Percentiles rank a stretch among this genome's conserved stretches.
These are phyloP conservation scores for Phialocephala subalpina DNA, from an alignment of 2,329 filamentous ascomycete species.

Conservation along the genomic window DNA sequence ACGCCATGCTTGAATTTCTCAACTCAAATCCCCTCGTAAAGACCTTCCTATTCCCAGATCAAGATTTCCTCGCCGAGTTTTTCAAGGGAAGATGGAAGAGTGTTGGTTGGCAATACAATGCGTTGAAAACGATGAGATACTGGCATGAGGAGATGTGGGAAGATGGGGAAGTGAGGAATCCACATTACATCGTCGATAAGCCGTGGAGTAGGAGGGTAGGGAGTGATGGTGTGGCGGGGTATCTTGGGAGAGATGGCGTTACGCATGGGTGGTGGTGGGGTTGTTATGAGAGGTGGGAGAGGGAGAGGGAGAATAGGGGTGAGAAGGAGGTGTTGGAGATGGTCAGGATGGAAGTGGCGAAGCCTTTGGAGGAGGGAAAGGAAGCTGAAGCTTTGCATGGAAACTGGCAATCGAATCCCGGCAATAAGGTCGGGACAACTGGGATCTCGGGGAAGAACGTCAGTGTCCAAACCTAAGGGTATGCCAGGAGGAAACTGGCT, in stretches of 20 bases:
- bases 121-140: constrained; percentile 64
- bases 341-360: constrained; percentile 13
- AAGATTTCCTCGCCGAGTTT: constrained; percentile 61
- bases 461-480: too few relatives aligned
- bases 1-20: constrained; percentile 46
- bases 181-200: constrained; percentile 68
- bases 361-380: neutral
- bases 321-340: constrained; percentile 23
- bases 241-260: constrained; percentile 57
- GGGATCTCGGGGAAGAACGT: too few relatives aligned
- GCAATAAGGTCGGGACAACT: neutral
- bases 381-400: neutral
- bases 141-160: constrained; percentile 63
- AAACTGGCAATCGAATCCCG: neutral
- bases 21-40: constrained; percentile 12
- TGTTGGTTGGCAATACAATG: constrained; percentile 67
- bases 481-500: too few relatives aligned
- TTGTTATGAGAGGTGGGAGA: constrained; percentile 52
- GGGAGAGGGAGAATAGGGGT: constrained; percentile 23
- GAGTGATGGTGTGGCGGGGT: constrained; percentile 45
- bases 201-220: constrained; percentile 60
- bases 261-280: constrained; percentile 63
- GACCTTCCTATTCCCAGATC: constrained; percentile 62
- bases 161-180: constrained; percentile 61
- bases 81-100: constrained; percentile 61